A percentile compares a stretch with the other conserved stretches of the same genome.
phyloP scores from a whole-genome alignment of 257 asterid species.

The Jacaranda mimosifolia region DNA sequence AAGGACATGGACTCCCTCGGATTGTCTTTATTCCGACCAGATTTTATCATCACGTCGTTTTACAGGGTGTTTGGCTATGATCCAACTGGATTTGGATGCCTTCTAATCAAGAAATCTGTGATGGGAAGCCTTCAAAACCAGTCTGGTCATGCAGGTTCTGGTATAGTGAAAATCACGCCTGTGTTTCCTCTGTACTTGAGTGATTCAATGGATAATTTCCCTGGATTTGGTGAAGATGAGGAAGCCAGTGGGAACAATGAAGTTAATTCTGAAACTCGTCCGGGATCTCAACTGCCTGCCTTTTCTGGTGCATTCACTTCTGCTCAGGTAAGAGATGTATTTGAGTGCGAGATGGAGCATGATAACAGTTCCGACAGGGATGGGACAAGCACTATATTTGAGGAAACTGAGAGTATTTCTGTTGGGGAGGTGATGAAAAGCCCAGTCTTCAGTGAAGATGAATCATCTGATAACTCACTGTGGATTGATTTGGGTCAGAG shows the following conservation, averaged over 20 bases:
- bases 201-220: conserved; percentile 91
- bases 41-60: conserved; percentile 93
- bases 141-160: conserved; percentile 95
- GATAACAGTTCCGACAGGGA: conserved; percentile 92
- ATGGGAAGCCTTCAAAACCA: conserved; percentile 92
- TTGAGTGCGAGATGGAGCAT: conserved; percentile 90
- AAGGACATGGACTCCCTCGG: conserved; percentile 99
- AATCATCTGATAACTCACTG: conserved; percentile 90
- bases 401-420: conserved; percentile 89
- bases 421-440: conserved; percentile 97
- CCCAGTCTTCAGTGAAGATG: conserved; percentile 96
- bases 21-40: conserved; percentile 92
- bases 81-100: conserved; percentile 99
- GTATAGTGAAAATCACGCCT: conserved; percentile 92
- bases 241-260: conserved; percentile 69
- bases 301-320: conserved; percentile 98
- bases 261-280: conserved; percentile 60
- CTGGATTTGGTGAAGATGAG: conserved; percentile 79
- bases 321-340: conserved; percentile 95
- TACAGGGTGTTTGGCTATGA: conserved; percentile 97
- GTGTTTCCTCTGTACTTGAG: conserved; percentile 89
- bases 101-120: conserved; percentile 92
- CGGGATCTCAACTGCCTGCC: conserved; percentile 88
- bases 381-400: conserved; percentile 94
- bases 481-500: conserved; percentile 99